Evolutionary conservation across 345 rosid species (phyloP).

Genomic region (Salix koriyanagi): DNA sequence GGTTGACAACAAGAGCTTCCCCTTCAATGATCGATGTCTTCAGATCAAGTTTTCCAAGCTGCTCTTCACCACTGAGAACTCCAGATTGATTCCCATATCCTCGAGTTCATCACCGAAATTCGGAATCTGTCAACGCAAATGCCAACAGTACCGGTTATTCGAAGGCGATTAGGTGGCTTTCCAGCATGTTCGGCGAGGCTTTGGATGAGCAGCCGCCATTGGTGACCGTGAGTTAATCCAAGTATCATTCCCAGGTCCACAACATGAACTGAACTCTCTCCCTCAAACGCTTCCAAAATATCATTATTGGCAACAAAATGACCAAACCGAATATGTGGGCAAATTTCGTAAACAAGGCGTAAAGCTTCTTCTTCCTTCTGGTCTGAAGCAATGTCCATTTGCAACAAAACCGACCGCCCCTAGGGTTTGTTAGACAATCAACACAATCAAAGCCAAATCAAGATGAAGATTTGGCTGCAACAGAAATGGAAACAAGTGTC

Average conservation of each 20-base stretch:
- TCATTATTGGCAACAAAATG: constrained; percentile 53
- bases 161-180: constrained; percentile 34
- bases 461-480: no score
- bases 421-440: constrained; percentile 36
- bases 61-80: constrained; percentile 45
- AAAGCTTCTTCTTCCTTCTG: constrained; percentile 51
- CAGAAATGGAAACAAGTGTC: no score
- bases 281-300: constrained; percentile 81
- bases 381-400: constrained; percentile 33
- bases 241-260: constrained; percentile 69
- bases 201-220: constrained; percentile 51
- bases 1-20: constrained; percentile 51
- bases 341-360: constrained; percentile 50
- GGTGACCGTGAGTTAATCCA: constrained; percentile 51
- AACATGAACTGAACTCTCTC: constrained; percentile 62
- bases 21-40: constrained; percentile 36
- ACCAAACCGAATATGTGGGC: constrained; percentile 55
- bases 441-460: no score
- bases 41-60: constrained; percentile 43
- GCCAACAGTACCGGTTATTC: constrained; percentile 47
- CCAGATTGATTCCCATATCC: constrained; percentile 40
- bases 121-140: constrained; percentile 29
- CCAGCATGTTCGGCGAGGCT: constrained; percentile 45
- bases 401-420: constrained; percentile 28
- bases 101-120: constrained; percentile 37